These are phyloP conservation scores for Liriodendron chinense DNA, from an alignment of 164 flowering plant genomes.

Conservation along the genomic window DNA sequence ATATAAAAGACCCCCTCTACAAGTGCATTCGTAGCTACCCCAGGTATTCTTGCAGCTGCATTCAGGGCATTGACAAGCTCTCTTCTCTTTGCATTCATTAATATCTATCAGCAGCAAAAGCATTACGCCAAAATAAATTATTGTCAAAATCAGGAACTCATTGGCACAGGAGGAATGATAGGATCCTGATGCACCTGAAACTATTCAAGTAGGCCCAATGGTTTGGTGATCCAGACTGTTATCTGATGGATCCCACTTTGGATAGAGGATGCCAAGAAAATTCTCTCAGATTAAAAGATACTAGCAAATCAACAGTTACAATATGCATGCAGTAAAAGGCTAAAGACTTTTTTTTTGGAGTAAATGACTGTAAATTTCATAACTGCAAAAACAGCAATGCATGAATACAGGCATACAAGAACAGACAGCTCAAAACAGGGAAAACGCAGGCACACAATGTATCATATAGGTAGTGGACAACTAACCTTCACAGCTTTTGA, in stretches of 20 bases:
- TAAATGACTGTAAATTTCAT: not conserved
- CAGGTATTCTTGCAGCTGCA: conserved; percentile 85
- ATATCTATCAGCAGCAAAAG: conserved; percentile 45
- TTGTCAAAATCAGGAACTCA: not conserved
- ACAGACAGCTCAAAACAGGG: no score
- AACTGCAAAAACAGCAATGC: no score
- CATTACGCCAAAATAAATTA: not conserved
- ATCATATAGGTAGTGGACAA: not conserved
- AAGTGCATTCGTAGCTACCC: conserved; percentile 83
- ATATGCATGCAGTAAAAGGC: no score
- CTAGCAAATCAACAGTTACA: no score
- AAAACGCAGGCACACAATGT: no score
- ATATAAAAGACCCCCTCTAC: conserved; percentile 74
- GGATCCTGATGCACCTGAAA: not conserved
- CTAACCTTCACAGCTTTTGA: conserved; percentile 76
- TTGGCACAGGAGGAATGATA: not conserved
- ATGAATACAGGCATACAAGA: no score
- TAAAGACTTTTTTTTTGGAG: no score
- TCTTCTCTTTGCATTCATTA: conserved; percentile 86
- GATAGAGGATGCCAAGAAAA: not conserved
- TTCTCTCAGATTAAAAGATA: not conserved
- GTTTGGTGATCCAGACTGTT: not conserved
- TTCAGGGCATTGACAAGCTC: conserved; percentile 81
- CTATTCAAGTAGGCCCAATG: not conserved
- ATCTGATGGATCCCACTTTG: not conserved